Evolutionary conservation across 2,329 filamentous ascomycete species (phyloP), one percentile per base, ranked within the genome.

Genomic region (Pestalotiopsis sp.): DNA sequence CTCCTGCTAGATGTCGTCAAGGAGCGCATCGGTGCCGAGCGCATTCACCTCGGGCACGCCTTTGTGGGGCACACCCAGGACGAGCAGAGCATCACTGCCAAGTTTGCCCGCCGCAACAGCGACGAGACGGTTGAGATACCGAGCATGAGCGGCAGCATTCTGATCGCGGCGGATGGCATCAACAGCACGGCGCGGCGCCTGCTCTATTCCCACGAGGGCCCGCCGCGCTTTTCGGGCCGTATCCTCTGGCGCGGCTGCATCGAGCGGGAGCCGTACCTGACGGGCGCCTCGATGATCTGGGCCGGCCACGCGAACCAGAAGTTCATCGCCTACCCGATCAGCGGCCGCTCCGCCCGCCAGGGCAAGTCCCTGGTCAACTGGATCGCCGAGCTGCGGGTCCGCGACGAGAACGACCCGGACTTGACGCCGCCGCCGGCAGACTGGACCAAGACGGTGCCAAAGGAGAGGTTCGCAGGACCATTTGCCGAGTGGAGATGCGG

Each of bases 291-390:
- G 11, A 83, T 84, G 81, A 78, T 84, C 3, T 83, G 82, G 82
- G 80, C 81, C 12, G 82, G 83, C 4, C 82, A 84, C 67, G 83
- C 81, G 1, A 80, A 84, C 68, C 82, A 83, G 68, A 83, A 84
- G 59, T 84, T 84, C 75, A 83, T 84, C 70, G 82, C 82, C 4
- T 84, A 84, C 67, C 83, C 81, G 1, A 83, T 84, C 56, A 79
- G 79, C 12, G 75, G 78, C 23, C 77, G 80, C 17, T 77, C 80
- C 3, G 75, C 75, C 39, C 73, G 75, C 20, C 75, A 75, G 4
- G 79, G 79, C 45, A 80, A 79, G 59, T 80, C 78, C 6, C 71
- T 84, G 4, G 81, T 84, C 7, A 84, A 84, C 67, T 84, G 83
- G 82, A 84, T 84, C 60, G 82, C 82, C 3, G 82, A 84, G 71